Percentiles rank a stretch among this genome's conserved stretches.
Evolutionary conservation across 192 early-diverging fungal species (phyloP).

Genomic region (Backusella australiensis): DNA sequence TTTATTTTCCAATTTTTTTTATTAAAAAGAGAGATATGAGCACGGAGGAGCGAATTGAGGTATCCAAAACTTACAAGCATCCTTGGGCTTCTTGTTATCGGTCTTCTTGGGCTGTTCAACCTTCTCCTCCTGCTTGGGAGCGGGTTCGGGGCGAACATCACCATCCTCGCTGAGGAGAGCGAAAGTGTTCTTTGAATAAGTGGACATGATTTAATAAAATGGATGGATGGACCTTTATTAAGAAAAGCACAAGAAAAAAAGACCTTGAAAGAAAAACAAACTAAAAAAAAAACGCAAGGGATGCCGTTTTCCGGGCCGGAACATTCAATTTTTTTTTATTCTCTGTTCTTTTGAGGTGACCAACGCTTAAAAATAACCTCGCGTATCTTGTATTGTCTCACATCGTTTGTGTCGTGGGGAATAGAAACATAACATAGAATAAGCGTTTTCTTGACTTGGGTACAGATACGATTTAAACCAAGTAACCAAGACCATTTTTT

Average conservation of each 20-base stretch:
- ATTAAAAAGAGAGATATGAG: not conserved
- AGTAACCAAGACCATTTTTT: conserved; percentile 51
- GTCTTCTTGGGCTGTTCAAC: conserved; percentile 25
- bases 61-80: conserved; percentile 4
- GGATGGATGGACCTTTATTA: conserved; percentile 8
- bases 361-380: conserved; percentile 30
- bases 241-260: not conserved
- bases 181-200: conserved; percentile 60
- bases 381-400: conserved; percentile 8
- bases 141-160: conserved; percentile 42
- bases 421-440: conserved; percentile 27
- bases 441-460: conserved; percentile 57
- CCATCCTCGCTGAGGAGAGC: conserved; percentile 64
- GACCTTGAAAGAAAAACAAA: not conserved
- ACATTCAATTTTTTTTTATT: conserved; percentile 1
- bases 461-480: conserved; percentile 49
- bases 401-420: not conserved
- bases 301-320: not conserved
- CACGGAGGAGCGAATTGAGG: too few relatives aligned
- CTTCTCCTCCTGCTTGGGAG: conserved; percentile 42
- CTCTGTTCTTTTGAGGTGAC: conserved; percentile 28
- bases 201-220: conserved; percentile 4
- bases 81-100: conserved; percentile 20
- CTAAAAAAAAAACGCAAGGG: not conserved
- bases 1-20: not conserved